phyloP scores from a whole-genome alignment of 805 yeast species.

The Starmerella ratchasimensis region DNA sequence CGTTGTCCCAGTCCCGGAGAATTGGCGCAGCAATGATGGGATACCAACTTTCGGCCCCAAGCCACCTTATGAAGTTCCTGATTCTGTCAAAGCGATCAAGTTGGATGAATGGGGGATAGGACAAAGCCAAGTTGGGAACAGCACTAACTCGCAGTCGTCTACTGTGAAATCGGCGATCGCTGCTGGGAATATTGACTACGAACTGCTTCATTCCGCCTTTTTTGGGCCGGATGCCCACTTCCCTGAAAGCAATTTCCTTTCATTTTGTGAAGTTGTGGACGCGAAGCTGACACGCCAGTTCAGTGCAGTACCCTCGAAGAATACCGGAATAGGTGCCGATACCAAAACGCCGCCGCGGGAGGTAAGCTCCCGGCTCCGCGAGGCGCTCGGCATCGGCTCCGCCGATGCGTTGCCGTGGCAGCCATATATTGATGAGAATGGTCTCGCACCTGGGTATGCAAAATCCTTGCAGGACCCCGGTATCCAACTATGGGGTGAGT shows the following conservation, averaged over 20 bases:
- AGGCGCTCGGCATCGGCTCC: slow-evolving; percentile 55
- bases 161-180: slow-evolving; percentile 23
- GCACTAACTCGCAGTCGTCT: too few relatives aligned
- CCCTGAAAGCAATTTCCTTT: slow-evolving; percentile 31
- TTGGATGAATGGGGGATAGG: slow-evolving; percentile 78
- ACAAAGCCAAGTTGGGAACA: slow-evolving; percentile 47
- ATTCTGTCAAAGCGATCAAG: slow-evolving; percentile 26
- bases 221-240: slow-evolving; percentile 53
- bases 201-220: slow-evolving; percentile 70
- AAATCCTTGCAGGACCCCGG: too few relatives aligned
- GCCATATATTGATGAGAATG: slow-evolving; percentile 47
- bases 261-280: slow-evolving; percentile 51
- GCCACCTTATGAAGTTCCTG: slow-evolving; percentile 61
- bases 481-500: slow-evolving; percentile 8
- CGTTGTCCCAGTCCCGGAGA: slow-evolving; percentile 61
- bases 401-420: slow-evolving; percentile 70
- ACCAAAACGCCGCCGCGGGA: too few relatives aligned
- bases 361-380: too few relatives aligned
- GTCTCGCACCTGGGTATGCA: slow-evolving; percentile 76
- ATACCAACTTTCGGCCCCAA: slow-evolving; percentile 35
- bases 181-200: slow-evolving; percentile 59
- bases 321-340: too few relatives aligned
- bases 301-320: too few relatives aligned
- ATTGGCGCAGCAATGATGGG: slow-evolving; percentile 73
- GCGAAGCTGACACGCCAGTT: too few relatives aligned